phyloP scores from a whole-genome alignment of 1,284 basidiomycete genomes.

The Taiwanofungus camphoratus region DNA sequence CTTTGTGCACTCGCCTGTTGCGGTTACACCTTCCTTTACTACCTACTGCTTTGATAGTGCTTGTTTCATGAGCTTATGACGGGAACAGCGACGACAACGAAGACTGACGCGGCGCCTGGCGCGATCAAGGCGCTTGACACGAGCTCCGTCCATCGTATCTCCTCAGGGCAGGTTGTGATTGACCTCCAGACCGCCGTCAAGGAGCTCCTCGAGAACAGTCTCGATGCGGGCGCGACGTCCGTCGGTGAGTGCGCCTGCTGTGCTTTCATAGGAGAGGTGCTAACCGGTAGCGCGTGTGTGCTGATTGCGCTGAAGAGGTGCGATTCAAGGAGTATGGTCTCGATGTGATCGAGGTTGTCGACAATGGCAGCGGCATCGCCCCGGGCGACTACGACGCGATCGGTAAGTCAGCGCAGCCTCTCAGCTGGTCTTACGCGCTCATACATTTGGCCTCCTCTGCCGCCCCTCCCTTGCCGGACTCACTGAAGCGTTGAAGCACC shows the following conservation, averaged over 20 bases:
- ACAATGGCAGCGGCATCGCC: constrained; percentile 88
- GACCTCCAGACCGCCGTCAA: constrained; percentile 94
- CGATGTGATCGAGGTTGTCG: constrained; percentile 83
- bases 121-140: constrained; percentile 64
- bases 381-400: constrained; percentile 74
- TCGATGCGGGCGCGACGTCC: constrained; percentile 87
- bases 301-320: constrained; percentile 54
- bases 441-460: too few relatives aligned
- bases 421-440: too few relatives aligned
- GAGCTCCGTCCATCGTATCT: constrained; percentile 77
- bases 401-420: too few relatives aligned
- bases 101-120: background rate
- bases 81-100: too few relatives aligned
- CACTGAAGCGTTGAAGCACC: constrained; percentile 75
- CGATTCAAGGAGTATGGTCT: constrained; percentile 88
- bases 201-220: constrained; percentile 93
- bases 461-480: constrained; percentile 2
- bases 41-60: too few relatives aligned
- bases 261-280: too few relatives aligned
- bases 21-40: too few relatives aligned
- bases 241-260: constrained; percentile 56
- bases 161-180: constrained; percentile 92
- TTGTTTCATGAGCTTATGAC: too few relatives aligned
- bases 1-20: too few relatives aligned
- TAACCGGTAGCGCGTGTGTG: too few relatives aligned